Evolutionary conservation across 2,329 filamentous ascomycete species (phyloP).

Genomic region (Simplicillium aogashimaense): DNA sequence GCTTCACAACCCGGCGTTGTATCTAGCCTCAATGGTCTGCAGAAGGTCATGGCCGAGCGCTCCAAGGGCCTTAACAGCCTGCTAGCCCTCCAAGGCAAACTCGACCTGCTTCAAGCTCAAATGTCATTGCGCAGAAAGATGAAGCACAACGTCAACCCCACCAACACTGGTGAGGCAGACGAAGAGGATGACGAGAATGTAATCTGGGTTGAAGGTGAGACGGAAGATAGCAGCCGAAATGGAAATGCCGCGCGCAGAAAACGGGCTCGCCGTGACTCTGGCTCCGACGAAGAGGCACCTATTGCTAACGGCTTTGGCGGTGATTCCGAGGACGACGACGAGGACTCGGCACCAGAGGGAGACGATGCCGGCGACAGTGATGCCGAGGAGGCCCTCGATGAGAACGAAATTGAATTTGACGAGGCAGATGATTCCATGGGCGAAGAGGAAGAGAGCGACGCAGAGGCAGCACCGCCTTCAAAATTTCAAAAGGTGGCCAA

Average conservation of each 20-base stretch:
- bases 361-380: constrained; percentile 36
- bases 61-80: constrained; percentile 73
- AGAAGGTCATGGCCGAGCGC: constrained; percentile 80
- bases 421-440: constrained; percentile 44
- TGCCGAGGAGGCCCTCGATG: constrained; percentile 40
- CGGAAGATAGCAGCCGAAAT: constrained; percentile 37
- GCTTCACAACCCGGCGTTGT: constrained; percentile 78
- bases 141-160: constrained; percentile 31
- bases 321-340: constrained; percentile 50
- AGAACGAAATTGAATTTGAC: constrained; percentile 50
- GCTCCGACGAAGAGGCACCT: constrained; percentile 25
- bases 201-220: constrained; percentile 80
- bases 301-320: constrained; percentile 44
- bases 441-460: constrained; percentile 46
- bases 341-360: constrained; percentile 30
- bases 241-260: constrained; percentile 13
- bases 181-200: constrained; percentile 57
- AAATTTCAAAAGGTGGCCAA: constrained; percentile 31
- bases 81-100: constrained; percentile 82
- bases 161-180: constrained; percentile 40
- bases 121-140: constrained; percentile 68
- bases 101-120: constrained; percentile 89
- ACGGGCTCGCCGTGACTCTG: constrained; percentile 17
- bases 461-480: constrained; percentile 35
- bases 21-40: constrained; percentile 66